Percentiles rank a stretch among this genome's conserved stretches.
Conservation (phyloP, 164 flowering plant genomes). For the Tetracentron sinense region DNA sequence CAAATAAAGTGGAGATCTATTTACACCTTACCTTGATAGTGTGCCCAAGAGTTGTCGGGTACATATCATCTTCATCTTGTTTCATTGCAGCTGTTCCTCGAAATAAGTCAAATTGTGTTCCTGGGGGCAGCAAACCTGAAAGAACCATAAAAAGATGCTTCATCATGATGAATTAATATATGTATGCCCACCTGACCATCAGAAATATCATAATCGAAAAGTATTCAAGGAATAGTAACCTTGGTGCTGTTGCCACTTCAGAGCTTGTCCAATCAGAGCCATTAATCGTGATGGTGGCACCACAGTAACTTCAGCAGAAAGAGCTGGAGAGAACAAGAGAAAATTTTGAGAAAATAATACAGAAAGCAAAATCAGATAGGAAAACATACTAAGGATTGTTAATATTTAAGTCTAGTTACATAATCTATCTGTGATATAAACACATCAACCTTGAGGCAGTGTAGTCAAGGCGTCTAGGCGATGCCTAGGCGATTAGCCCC, state of each 20-base stretch:
- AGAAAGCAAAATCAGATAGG: background rate
- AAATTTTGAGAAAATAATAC: too few species aligned
- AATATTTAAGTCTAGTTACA: too few species aligned
- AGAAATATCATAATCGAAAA: background rate
- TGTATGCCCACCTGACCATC: background rate
- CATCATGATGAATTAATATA: background rate
- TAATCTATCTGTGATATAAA: too few species aligned
- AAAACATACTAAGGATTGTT: too few species aligned
- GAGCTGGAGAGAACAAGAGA: constrained; percentile 44
- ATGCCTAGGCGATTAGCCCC: too few species aligned
- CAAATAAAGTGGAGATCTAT: background rate
- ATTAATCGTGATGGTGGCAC: constrained; percentile 94
- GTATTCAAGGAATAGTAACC: constrained; percentile 34
- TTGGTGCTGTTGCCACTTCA: constrained; percentile 99
- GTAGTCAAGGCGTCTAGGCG: too few species aligned
- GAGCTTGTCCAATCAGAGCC: constrained; percentile 96
- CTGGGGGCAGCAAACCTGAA: constrained; percentile 94
- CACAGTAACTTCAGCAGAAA: constrained; percentile 90
- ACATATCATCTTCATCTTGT: constrained; percentile 94
- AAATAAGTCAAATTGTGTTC: constrained; percentile 95
- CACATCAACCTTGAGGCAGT: too few species aligned
- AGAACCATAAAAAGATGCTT: constrained; percentile 13
- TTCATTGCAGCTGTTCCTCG: constrained; percentile 99
- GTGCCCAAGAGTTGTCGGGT: constrained; percentile 77
- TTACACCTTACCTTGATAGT: constrained; percentile 69